These are phyloP conservation scores for Diplocarpon rosae DNA, from an alignment of 2,329 filamentous ascomycete species.

Conservation along the genomic window DNA sequence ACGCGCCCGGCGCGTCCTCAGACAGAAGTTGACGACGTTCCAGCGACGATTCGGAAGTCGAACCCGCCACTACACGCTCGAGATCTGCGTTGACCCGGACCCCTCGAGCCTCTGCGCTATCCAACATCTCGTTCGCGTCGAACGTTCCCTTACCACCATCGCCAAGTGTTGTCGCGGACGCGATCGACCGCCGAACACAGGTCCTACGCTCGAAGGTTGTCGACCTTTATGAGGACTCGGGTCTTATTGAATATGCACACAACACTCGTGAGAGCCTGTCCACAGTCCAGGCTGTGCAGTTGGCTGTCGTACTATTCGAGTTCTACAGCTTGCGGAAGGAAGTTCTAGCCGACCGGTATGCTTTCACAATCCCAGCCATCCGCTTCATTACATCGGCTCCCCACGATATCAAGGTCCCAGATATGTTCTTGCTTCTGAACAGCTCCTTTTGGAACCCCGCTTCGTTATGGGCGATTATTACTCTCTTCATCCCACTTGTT, in stretches of 20 bases:
- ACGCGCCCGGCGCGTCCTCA: slow-evolving; percentile 8
- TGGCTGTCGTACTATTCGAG: slow-evolving; percentile 58
- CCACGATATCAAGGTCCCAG: slow-evolving; percentile 58
- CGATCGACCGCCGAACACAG: slow-evolving; percentile 60
- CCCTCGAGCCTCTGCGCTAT: slow-evolving; percentile 21
- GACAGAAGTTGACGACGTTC: slow-evolving; percentile 10
- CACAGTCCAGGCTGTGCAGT: slow-evolving; percentile 61
- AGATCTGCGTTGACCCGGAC: slow-evolving; percentile 25
- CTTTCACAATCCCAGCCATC: slow-evolving; percentile 60
- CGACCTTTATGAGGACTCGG: slow-evolving; percentile 52
- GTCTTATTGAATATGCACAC: slow-evolving; percentile 54
- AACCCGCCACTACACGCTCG: slow-evolving; percentile 21
- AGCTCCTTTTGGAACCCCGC: slow-evolving; percentile 75
- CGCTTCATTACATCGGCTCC: slow-evolving; percentile 42
- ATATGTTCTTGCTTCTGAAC: slow-evolving; percentile 69
- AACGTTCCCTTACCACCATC: slow-evolving; percentile 69
- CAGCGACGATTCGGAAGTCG: slow-evolving; percentile 27
- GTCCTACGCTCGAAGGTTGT: slow-evolving; percentile 55
- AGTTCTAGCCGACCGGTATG: slow-evolving; percentile 60
- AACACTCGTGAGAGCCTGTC: slow-evolving; percentile 59
- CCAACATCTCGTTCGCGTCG: slow-evolving; percentile 30
- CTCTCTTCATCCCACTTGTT: slow-evolving; percentile 55
- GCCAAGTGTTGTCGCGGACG: slow-evolving; percentile 64
- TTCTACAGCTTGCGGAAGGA: slow-evolving; percentile 56
- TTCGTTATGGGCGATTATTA: slow-evolving; percentile 65